phyloP scores from a whole-genome alignment of 345 rosid species.

The Cochlearia excelsa region DNA sequence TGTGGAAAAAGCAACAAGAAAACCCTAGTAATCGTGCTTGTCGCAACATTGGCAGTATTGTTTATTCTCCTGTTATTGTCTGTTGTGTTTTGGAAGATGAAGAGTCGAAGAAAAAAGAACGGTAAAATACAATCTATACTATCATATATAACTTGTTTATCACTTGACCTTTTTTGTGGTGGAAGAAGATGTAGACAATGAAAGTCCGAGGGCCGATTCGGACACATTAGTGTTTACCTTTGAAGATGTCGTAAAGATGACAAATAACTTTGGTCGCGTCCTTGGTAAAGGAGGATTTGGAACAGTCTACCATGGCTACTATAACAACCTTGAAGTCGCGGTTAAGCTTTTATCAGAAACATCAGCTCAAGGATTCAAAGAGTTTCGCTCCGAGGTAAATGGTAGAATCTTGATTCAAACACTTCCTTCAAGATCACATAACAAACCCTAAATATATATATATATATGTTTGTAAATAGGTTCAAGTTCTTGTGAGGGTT shows the following conservation, averaged over 20 bases:
- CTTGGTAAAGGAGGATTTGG: constrained; percentile 66
- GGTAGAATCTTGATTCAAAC: too few species aligned
- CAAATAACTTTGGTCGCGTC: constrained; percentile 41
- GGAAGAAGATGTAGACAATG: constrained; percentile 23
- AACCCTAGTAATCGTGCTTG: constrained; percentile 24
- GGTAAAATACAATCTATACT: constrained; percentile 8
- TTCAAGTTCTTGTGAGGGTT: constrained; percentile 39
- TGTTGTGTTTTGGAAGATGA: constrained; percentile 24
- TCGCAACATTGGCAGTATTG: constrained; percentile 22
- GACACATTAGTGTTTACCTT: constrained; percentile 30
- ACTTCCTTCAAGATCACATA: too few species aligned
- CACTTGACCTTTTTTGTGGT: background rate
- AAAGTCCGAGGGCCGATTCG: background rate
- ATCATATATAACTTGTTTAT: too few species aligned
- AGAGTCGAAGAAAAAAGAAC: constrained; percentile 10
- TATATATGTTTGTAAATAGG: constrained; percentile 27
- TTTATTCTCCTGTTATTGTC: constrained; percentile 18
- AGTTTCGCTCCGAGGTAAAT: constrained; percentile 55
- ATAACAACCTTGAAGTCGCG: constrained; percentile 41
- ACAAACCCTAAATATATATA: background rate
- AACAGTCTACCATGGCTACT: constrained; percentile 49
- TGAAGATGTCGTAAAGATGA: constrained; percentile 40
- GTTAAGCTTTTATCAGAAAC: constrained; percentile 51
- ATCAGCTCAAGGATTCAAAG: constrained; percentile 45
- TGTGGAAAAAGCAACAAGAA: constrained; percentile 22